Percentiles rank a stretch among this genome's conserved stretches.
Conservation (phyloP, 2,329 filamentous ascomycete genomes). For the Colletotrichum tofieldiae region DNA sequence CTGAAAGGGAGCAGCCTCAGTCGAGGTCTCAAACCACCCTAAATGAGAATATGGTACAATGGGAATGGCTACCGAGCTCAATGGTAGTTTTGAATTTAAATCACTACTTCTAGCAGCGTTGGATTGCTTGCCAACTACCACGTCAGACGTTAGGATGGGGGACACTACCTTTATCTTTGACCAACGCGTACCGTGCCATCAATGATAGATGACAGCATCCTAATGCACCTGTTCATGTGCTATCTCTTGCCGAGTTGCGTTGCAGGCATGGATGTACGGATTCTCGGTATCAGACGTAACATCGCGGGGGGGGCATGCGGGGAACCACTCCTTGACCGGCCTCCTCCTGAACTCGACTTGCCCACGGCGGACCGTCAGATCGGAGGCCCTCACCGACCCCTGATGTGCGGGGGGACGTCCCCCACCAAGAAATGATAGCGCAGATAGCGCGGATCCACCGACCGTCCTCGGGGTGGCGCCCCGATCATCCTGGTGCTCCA, state of each 20-base stretch:
- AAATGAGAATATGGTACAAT: too few species aligned
- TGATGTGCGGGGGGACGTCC: slow-evolving; percentile 28
- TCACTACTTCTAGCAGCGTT: background rate
- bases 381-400: slow-evolving; percentile 44
- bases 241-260: slow-evolving; percentile 17
- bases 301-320: slow-evolving; percentile 19
- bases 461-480: slow-evolving; percentile 32
- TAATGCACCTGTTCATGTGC: background rate
- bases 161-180: slow-evolving; percentile 30
- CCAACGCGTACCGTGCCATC: background rate
- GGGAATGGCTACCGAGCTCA: background rate
- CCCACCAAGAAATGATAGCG: slow-evolving; percentile 15
- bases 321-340: slow-evolving; percentile 2
- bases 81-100: background rate
- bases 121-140: background rate
- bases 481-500: slow-evolving; percentile 28
- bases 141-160: background rate
- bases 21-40: background rate
- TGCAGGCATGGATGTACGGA: slow-evolving; percentile 16
- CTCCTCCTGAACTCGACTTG: background rate
- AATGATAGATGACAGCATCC: background rate
- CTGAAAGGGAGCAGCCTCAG: background rate
- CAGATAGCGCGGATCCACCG: slow-evolving; percentile 37
- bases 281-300: slow-evolving; percentile 18
- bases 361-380: slow-evolving; percentile 10